A percentile compares a stretch with the other conserved stretches of the same genome.
These are phyloP conservation scores for Phytophthora pistaciae DNA, from an alignment of 352 stramenopile genomes.

Conservation along the genomic window DNA sequence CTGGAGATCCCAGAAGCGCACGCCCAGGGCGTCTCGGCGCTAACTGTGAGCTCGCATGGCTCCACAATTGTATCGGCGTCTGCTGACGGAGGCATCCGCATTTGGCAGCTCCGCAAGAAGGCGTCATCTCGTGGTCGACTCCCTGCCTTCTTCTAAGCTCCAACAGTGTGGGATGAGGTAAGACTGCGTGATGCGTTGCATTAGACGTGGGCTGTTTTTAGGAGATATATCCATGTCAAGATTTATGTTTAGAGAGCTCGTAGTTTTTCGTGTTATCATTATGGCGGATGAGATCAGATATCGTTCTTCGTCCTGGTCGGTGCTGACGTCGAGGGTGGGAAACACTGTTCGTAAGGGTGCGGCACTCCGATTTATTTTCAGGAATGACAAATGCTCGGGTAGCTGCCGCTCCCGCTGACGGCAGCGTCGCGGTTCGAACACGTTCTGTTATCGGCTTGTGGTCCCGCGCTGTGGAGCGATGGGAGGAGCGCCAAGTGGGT, in stretches of 20 bases:
- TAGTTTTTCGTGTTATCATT: not conserved
- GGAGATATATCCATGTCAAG: conserved; percentile 1
- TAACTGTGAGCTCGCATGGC: conserved; percentile 72
- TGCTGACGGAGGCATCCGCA: conserved; percentile 73
- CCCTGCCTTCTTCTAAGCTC: conserved; percentile 62
- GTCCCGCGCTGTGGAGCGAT: conserved; percentile 2
- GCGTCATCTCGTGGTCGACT: conserved; percentile 54
- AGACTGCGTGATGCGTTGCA: not conserved
- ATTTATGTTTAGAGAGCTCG: conserved; percentile 9
- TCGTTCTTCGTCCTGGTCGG: not conserved
- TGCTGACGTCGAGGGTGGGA: not conserved
- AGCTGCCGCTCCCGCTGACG: not conserved
- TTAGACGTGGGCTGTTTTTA: not conserved
- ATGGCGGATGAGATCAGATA: not conserved
- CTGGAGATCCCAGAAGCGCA: conserved; percentile 83
- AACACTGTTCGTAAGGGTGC: not conserved
- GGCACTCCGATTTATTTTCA: not conserved
- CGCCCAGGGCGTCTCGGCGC: conserved; percentile 62
- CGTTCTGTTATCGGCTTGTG: conserved; percentile 1
- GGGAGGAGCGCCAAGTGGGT: conserved; percentile 24
- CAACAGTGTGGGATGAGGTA: not conserved
- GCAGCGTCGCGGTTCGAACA: not conserved
- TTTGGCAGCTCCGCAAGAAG: conserved; percentile 84
- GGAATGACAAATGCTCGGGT: not conserved
- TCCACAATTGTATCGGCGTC: conserved; percentile 64